Evolutionary conservation across 2,329 filamentous ascomycete species (phyloP), one percentile per base, ranked within the genome.

Genomic region (Graphium sp.): DNA sequence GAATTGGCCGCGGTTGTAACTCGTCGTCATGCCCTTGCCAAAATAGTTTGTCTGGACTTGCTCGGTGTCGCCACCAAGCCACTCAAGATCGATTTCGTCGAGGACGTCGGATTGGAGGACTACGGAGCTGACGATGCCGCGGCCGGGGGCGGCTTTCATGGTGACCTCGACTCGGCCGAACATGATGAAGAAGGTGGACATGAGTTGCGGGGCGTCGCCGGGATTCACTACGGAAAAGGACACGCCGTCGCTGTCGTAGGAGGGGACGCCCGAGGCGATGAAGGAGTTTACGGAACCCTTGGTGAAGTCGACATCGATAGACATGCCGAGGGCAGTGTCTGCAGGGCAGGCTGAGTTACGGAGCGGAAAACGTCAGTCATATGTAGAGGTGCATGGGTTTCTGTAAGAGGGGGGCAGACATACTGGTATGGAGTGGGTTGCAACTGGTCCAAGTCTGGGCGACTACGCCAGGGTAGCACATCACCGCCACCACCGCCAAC

Each of bases 21-120:
- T 67, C 18, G 67, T 75, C 0, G 82, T 85, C 40, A 80, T 66
- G 30, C 87, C 89, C 53, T 95, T 93, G 49, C 84, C 83, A 42
- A 98, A 98, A 56, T 92, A 98, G 55, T 98, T 98, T 41, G 74
- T 79, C 54, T 98, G 89, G n/a, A 93, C 80, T 50, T 92, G 64
- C 32, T 60, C 58, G 37, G 66, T 55, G 45, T 81, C 68, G 31
- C 75, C 72, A 33, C 89, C 89, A 15, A 98, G 68, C 82, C 85
- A 95, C 53, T 98, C 89, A 60, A 87, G 80, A 50, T 98, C 89
- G 45, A 98, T 92, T 58, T 98, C 89, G 52, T 98, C 89, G 24
- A 94, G 66, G 43, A 71, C 69, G 49, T 95, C 87, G 10, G 85
- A 94, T 54, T 92, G 76, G 38, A 98, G 60, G 7, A 98, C 83